Evolutionary conservation across 495 filamentous ascomycete species (phyloP), one percentile per base, ranked within the genome.

Genomic region (Aspergillus kassunensis): DNA sequence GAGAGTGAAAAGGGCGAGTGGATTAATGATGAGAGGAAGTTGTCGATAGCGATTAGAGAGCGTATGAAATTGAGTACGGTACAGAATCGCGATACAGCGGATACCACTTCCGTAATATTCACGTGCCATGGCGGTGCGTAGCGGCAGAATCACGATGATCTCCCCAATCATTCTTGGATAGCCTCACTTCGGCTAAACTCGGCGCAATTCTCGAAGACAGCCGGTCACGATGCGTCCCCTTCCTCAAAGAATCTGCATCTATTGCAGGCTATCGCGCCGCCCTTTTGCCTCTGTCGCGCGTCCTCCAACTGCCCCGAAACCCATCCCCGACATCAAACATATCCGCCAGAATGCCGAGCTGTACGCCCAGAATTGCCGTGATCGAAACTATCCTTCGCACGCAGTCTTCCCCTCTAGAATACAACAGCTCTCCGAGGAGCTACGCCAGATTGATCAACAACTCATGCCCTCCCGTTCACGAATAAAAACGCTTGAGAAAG

Each of bases 261-360:
- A 66, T 57, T 74, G 71, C 65, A 70, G 66, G 36, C 30, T 59
- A 2, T 58, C 51, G 21, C 64, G 57, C 21, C 71, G 73, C 35
- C 55, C 54, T 4, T 72, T 74, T 54, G 62, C 67, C 16, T 55
- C 59, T 15, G 55, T 58, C 62, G 66, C 68, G 47, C 74, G 80
- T 56, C 83, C 87, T 0, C 76, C 89, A 11, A 87, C 81, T 37
- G 92, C 90, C 12, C 92, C 91, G 6, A 95, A 90, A 60, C 79
- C 87, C 7, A 75, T 72, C 16, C 78, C 91, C 43, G 85, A 97
- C 67, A 75, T 96, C 66, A 96, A 88, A 65, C 84, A 91, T 69
- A 95, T 98, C 67, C 89, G 90, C 44, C 78, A 87, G 48, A 87
- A 92, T 67, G 79, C 82, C 34, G 80, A 84, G 21, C 76, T 93